phyloP scores from a whole-genome alignment of 805 yeast genomes.

The Spathaspora passalidarum region DNA sequence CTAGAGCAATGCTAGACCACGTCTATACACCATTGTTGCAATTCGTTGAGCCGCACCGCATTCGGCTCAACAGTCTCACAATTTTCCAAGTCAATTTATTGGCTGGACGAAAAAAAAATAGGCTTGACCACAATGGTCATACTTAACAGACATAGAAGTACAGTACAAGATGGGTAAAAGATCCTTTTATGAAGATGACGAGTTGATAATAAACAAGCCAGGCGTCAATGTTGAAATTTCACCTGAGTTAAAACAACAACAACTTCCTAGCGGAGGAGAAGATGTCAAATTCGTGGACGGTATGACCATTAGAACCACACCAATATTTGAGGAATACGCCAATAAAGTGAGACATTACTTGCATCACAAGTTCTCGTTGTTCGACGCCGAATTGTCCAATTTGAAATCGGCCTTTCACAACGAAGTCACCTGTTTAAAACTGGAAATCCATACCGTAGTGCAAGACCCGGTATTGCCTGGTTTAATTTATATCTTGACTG shows the following conservation, averaged over 20 bases:
- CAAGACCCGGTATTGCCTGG: constrained; percentile 57
- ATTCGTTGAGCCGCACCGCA: neutral
- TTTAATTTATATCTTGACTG: constrained; percentile 51
- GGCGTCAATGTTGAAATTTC: constrained; percentile 40
- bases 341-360: constrained; percentile 37
- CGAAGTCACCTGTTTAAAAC: constrained; percentile 32
- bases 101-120: constrained; percentile 7
- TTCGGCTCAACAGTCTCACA: neutral
- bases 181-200: constrained; percentile 54
- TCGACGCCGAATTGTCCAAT: constrained; percentile 44
- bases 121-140: neutral
- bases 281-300: constrained; percentile 45
- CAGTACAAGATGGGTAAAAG: constrained; percentile 24
- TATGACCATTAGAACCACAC: constrained; percentile 51
- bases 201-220: constrained; percentile 44
- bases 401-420: constrained; percentile 46
- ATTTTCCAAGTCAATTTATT: constrained; percentile 1
- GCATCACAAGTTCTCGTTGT: constrained; percentile 33
- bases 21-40: too few species aligned
- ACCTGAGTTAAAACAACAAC: constrained; percentile 30
- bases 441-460: constrained; percentile 32
- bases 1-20: too few species aligned
- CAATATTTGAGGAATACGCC: constrained; percentile 43
- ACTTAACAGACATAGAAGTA: neutral
- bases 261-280: constrained; percentile 20